Conservation (phyloP, 2,329 filamentous ascomycete species). For the Aquanectria penicillioides region DNA sequence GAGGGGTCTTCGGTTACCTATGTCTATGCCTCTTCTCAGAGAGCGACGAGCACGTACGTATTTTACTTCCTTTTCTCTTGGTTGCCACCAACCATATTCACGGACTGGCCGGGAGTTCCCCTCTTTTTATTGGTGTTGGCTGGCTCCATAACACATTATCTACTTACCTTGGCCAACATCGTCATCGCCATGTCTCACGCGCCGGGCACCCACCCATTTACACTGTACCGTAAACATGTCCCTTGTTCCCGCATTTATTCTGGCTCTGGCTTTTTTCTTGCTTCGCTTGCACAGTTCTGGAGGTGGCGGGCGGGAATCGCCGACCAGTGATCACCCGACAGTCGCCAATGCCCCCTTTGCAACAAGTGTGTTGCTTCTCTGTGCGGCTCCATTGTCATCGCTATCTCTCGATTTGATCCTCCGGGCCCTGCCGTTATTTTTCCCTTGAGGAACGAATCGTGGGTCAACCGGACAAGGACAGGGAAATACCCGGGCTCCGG, state of each 20-base stretch:
- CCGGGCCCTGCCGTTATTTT: slow-evolving; percentile 20
- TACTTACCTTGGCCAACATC: slow-evolving; percentile 8
- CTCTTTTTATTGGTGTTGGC: slow-evolving; percentile 10
- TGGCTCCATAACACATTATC: slow-evolving; percentile 2
- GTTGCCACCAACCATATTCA: neutral
- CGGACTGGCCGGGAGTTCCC: slow-evolving; percentile 4
- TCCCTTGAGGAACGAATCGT: slow-evolving; percentile 31
- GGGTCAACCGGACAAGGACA: slow-evolving; percentile 16
- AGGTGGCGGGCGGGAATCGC: neutral
- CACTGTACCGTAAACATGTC: no score
- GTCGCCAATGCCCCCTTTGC: neutral
- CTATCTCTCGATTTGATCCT: slow-evolving; percentile 26
- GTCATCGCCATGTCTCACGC: slow-evolving; percentile 36
- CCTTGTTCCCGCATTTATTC: no score
- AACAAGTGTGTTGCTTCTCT: neutral
- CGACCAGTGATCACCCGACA: slow-evolving; percentile 3
- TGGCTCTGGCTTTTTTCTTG: neutral
- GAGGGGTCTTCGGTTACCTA: neutral
- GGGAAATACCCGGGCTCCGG: slow-evolving; percentile 13
- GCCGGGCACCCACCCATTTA: no score
- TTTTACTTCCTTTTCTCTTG: neutral
- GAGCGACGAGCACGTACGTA: neutral
- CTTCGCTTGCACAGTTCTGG: slow-evolving; percentile 9
- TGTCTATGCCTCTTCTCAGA: neutral
- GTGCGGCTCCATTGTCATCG: slow-evolving; percentile 8